Evolutionary conservation across 140 eudicot species (phyloP), one percentile per base, ranked within the genome.

Genomic region (Oenanthe javanica): DNA sequence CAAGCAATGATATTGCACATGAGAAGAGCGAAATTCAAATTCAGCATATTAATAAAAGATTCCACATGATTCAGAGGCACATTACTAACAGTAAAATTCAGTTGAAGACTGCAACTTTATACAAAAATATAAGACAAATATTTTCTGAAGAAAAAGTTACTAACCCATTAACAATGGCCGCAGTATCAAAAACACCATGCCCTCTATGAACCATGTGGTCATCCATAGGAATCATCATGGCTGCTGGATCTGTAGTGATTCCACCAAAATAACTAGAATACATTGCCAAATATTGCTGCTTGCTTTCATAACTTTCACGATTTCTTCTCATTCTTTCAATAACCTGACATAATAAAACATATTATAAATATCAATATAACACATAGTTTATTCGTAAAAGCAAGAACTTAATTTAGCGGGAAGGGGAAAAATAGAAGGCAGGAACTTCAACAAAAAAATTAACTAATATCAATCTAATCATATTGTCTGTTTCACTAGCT

Each of bases 171-270:
- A 90, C 79, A 49, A 94, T 90, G 10, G 96, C 92, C 2, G 97
- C 96, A 3, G 97, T 93, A 83, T 93, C 98, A 75, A 91, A 91
- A 72, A 93, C 98, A 77, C 96, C 98, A 84, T 93, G 98, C 77
- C 98, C 98, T 91, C 98, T 83, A 85, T 93, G 98, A 79, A 93
- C 95, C 97, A 93, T 89, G 86, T 93, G 98, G 46, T 93, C 98
- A 79, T 93, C 98, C 93, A 94, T 87, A 55, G 98, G 96, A 71
- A 94, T 90, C 78, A 90, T 90, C 98, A 94, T 94, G 52, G 96
- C 94, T 69, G 91, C 87, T 67, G 91, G 85, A 84, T 94, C 96
- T 0, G 83, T 87, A 54, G 84, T 87, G 80, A 94, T 92, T 72
- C 98, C 98, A 71, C 96, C 96, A 87, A 88, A 94, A 74, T 89